phyloP scores from a whole-genome alignment of 2,329 filamentous ascomycete species.

The Botrytis aclada region DNA sequence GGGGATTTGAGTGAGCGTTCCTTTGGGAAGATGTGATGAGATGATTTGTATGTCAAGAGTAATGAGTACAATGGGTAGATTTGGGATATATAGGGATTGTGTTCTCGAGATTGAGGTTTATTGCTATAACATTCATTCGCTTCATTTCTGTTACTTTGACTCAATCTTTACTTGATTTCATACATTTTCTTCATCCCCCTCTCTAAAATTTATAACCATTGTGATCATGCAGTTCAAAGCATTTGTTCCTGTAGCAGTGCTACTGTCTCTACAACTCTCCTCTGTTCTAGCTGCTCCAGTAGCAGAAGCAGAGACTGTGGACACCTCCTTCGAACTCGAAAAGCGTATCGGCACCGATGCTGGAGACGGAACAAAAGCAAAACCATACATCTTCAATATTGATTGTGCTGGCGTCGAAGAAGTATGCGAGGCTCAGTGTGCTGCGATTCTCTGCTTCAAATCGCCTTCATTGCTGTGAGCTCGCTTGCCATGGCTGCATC shows the following conservation, averaged over 20 bases:
- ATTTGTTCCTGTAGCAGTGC: neutral
- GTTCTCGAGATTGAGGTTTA: neutral
- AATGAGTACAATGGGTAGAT: too few species aligned
- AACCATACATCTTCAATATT: conserved; percentile 14
- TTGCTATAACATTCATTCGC: neutral
- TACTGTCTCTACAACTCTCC: neutral
- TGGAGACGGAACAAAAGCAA: neutral
- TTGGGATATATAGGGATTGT: neutral
- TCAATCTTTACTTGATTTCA: neutral
- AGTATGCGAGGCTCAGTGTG: conserved; percentile 19
- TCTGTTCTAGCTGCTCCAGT: conserved; percentile 9
- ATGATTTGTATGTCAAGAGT: neutral
- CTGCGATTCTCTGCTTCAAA: conserved; percentile 14
- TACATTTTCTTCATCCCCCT: neutral
- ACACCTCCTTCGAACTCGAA: neutral
- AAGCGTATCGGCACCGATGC: conserved; percentile 2
- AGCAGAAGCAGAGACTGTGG: neutral
- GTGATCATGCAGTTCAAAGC: conserved; percentile 9
- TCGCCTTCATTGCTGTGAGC: conserved; percentile 11
- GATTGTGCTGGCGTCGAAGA: neutral
- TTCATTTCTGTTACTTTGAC: neutral
- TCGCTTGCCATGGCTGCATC: neutral
- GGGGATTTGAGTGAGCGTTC: neutral
- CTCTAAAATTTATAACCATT: neutral
- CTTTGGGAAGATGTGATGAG: neutral